phyloP scores from a whole-genome alignment of 2,329 filamentous ascomycete species.

The Cyphellophora attinorum region DNA sequence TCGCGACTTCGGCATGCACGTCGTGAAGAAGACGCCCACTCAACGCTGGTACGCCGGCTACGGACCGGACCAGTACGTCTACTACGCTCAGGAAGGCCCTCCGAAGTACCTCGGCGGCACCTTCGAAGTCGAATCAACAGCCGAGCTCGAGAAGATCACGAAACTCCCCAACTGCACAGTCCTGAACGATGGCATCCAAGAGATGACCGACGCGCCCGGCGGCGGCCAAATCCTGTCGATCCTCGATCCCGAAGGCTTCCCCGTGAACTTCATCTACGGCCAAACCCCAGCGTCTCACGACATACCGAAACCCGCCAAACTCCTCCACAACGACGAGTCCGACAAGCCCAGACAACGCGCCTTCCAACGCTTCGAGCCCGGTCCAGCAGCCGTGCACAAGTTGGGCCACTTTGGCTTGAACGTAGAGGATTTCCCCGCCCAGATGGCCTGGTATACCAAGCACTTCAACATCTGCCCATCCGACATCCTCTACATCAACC shows the following conservation, averaged over 20 bases:
- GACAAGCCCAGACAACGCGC: conserved; percentile 28
- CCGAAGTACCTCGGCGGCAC: conserved; percentile 33
- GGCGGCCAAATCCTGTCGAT: conserved; percentile 18
- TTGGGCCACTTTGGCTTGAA: conserved; percentile 40
- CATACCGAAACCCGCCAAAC: conserved; percentile 18
- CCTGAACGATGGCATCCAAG: conserved; percentile 15
- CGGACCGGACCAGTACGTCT: conserved; percentile 34
- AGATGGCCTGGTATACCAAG: conserved; percentile 34
- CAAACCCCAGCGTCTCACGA: conserved; percentile 14
- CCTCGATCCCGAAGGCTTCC: conserved; percentile 20
- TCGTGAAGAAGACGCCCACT: conserved; percentile 26
- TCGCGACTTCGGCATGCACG: conserved; percentile 33
- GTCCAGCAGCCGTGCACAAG: conserved; percentile 41
- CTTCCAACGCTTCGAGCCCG: conserved; percentile 34
- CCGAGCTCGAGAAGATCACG: conserved; percentile 31
- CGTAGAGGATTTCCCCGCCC: conserved; percentile 26
- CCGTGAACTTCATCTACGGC: conserved; percentile 18
- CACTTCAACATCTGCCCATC: conserved; percentile 39
- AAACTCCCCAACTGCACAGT: conserved; percentile 10
- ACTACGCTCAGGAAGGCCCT: conserved; percentile 30
- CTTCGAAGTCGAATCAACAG: conserved; percentile 32
- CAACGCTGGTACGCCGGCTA: conserved; percentile 35
- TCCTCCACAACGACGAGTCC: conserved; percentile 26
- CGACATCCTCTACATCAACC: conserved; percentile 32
- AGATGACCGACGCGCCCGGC: conserved; percentile 18